phyloP scores from a whole-genome alignment of 1,284 basidiomycete genomes.

The Ustilago xerochloae region DNA sequence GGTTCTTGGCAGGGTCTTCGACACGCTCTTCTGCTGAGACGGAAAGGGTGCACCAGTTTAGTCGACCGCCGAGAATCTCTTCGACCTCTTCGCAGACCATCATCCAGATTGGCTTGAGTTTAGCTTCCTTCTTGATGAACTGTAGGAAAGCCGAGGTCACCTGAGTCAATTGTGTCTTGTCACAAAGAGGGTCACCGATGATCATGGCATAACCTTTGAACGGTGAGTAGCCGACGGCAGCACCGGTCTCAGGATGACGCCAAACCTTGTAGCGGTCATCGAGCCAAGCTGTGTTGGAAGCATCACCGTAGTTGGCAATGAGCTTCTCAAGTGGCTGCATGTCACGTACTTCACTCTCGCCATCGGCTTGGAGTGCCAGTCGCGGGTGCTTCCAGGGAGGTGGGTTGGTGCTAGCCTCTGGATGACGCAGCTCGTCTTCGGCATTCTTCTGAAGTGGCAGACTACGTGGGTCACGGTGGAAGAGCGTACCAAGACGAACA shows the following conservation, averaged over 20 bases:
- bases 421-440: slow-evolving; percentile 55
- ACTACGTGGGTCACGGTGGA: slow-evolving; percentile 65
- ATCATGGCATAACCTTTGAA: slow-evolving; percentile 70
- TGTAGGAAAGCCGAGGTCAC: slow-evolving; percentile 71
- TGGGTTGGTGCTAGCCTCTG: slow-evolving; percentile 62
- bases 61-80: slow-evolving; percentile 71
- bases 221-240: slow-evolving; percentile 71
- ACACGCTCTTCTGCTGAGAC: slow-evolving; percentile 73
- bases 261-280: slow-evolving; percentile 74
- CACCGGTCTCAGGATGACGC: slow-evolving; percentile 72
- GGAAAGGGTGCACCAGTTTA: slow-evolving; percentile 73
- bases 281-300: slow-evolving; percentile 74
- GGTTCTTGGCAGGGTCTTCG: slow-evolving; percentile 70
- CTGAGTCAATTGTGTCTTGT: slow-evolving; percentile 69
- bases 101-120: slow-evolving; percentile 73
- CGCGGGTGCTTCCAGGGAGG: slow-evolving; percentile 55
- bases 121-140: slow-evolving; percentile 68
- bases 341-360: slow-evolving; percentile 47
- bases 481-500: slow-evolving; percentile 63
- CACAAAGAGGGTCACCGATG: slow-evolving; percentile 73
- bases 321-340: slow-evolving; percentile 69
- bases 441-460: slow-evolving; percentile 46
- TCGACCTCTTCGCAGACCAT: slow-evolving; percentile 72
- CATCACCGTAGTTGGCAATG: slow-evolving; percentile 74
- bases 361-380: slow-evolving; percentile 24